Conservation (phyloP, 441 rosid genomes). For the Syzygium malaccense region DNA sequence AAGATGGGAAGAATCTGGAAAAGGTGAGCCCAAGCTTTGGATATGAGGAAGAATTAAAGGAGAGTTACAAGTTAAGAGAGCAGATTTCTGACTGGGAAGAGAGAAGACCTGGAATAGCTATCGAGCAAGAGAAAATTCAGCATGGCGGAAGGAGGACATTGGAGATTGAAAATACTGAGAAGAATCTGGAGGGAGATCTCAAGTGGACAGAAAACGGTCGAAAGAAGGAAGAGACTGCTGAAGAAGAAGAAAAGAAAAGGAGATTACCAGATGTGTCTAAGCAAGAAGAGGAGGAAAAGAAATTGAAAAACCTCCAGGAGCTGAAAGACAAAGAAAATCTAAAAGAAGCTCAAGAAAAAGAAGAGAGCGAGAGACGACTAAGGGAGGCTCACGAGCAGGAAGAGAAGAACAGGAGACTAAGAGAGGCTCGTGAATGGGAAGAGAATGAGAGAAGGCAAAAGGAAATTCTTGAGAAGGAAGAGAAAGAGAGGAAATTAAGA, state of each 20-base stretch:
- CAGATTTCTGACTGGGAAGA: constrained; percentile 10
- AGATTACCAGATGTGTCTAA: constrained; percentile 22
- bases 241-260: constrained; percentile 8
- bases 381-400: constrained; percentile 24
- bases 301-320: constrained; percentile 28
- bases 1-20: constrained; percentile 21
- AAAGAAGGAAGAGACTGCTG: constrained; percentile 1
- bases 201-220: constrained; percentile 18
- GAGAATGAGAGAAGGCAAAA: constrained; percentile 20
- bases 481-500: constrained; percentile 12
- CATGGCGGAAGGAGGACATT: constrained; percentile 15
- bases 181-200: constrained; percentile 19
- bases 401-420: constrained; percentile 29
- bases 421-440: constrained; percentile 16
- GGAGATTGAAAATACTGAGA: constrained; percentile 31
- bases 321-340: constrained; percentile 32
- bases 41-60: constrained; percentile 18
- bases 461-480: not conserved
- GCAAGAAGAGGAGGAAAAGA: constrained; percentile 29
- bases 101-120: constrained; percentile 23
- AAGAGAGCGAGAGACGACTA: constrained; percentile 27
- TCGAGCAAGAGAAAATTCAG: constrained; percentile 21
- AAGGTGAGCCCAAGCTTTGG: constrained; percentile 24
- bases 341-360: constrained; percentile 28
- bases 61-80: not conserved